Percentiles rank a stretch among this genome's conserved stretches.
These are phyloP conservation scores for Mucor indicus DNA, from an alignment of 371 early-diverging fungal genomes.

Conservation along the genomic window DNA sequence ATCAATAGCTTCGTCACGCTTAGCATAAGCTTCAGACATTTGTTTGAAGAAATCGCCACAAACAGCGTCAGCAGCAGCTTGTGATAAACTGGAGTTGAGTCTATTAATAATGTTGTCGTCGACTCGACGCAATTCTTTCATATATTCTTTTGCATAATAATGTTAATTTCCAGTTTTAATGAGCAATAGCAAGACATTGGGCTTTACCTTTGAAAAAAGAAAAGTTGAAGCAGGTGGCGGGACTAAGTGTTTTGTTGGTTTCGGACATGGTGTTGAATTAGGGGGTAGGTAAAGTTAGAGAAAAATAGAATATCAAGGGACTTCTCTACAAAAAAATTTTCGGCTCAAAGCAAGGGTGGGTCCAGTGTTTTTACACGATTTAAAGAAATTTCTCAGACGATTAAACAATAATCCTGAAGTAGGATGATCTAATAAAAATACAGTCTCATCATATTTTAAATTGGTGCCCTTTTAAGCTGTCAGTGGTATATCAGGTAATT, in stretches of 20 bases:
- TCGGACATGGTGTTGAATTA: too few relatives aligned
- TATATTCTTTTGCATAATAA: conserved; percentile 44
- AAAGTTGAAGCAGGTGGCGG: conserved; percentile 60
- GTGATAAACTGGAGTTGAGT: conserved; percentile 72
- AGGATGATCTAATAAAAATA: too few relatives aligned
- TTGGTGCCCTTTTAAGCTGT: too few relatives aligned
- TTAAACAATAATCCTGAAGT: too few relatives aligned
- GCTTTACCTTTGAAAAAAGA: conserved; percentile 67
- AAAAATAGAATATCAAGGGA: neutral
- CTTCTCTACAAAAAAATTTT: neutral
- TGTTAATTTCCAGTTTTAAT: too few relatives aligned
- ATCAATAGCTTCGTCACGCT: conserved; percentile 67
- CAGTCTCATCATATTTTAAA: too few relatives aligned
- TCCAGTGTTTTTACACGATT: too few relatives aligned
- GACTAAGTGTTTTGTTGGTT: conserved; percentile 29
- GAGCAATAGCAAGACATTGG: too few relatives aligned
- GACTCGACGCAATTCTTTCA: conserved; percentile 73
- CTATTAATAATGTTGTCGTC: conserved; percentile 81
- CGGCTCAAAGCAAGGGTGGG: neutral
- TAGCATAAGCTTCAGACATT: conserved; percentile 62
- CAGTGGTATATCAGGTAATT: too few relatives aligned
- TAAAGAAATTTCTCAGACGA: too few relatives aligned
- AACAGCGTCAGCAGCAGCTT: conserved; percentile 58
- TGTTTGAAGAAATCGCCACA: conserved; percentile 69
- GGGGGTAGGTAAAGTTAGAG: conserved; percentile 9